These are phyloP conservation scores for Malus sieversii DNA, from an alignment of 306 rosid genomes.

Conservation along the genomic window DNA sequence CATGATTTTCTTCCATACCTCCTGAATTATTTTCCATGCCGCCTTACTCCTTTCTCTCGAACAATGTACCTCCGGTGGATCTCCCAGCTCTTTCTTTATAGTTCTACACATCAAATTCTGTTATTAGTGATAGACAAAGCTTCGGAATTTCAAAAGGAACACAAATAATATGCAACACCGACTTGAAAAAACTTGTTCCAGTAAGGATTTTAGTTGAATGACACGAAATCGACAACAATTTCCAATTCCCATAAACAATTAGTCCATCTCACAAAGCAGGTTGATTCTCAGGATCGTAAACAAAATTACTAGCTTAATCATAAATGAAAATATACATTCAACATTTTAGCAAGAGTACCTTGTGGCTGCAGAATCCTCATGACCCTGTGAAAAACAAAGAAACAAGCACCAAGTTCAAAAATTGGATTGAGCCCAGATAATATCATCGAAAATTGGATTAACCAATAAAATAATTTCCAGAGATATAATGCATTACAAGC, in stretches of 20 bases:
- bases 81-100: constrained; percentile 33
- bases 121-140: not conserved
- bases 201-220: not conserved
- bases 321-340: not conserved
- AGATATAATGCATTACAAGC: not conserved
- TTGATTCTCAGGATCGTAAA: not conserved
- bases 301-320: not conserved
- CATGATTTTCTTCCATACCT: constrained; percentile 32
- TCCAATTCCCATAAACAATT: not conserved
- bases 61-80: constrained; percentile 59
- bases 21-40: constrained; percentile 64
- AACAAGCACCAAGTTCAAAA: not conserved
- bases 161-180: not conserved
- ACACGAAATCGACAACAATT: not conserved
- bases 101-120: constrained; percentile 21
- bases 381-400: constrained; percentile 30
- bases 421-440: no score
- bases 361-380: constrained; percentile 41
- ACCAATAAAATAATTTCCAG: not conserved
- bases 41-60: constrained; percentile 85
- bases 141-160: constrained; percentile 1
- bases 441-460: not conserved
- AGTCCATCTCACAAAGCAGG: not conserved
- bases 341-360: constrained; percentile 36
- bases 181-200: not conserved